Base-by-base conservation (phyloP, 495 filamentous ascomycete genomes). In the Annulohypoxylon nitens region DNA sequence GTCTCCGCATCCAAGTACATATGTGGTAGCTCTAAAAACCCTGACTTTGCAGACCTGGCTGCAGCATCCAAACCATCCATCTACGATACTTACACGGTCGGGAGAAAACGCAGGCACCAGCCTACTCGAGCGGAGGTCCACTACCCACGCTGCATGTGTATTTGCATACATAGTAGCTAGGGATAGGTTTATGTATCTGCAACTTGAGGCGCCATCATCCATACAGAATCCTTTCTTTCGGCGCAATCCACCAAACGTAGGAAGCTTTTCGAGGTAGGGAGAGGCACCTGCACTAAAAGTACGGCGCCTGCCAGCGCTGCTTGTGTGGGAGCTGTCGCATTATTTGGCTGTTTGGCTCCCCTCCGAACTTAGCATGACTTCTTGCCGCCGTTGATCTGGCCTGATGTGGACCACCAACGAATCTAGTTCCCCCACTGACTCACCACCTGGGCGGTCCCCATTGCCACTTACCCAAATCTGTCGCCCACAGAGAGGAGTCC, bases 381-480 rank as follows among this genome's bases (percentile, higher is more conserved):
- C 62, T 54, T 30, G 26, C 61, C 67, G 58, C 64, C 47, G 64
- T 70, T 65, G 67, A 75, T 67, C 72, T 63, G 58, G 58, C 48
- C 55, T 70, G 72, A 67, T 70, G 43, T 64, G 67, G 67, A 68
- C 66, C 66, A 41, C 67, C 72, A 70, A 45, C 50, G 25, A 67
- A 63, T 69, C 50, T 66, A 16, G 59, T n/a, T 66, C 66, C 61
- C 66, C 71, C 61, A 66, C 66, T 74, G 61, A 74, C 37, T 69
- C 71, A 64, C 67, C 48, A 25, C 50, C 26, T 54, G 30, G 50
- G 23, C 50, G 51, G 37, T 65, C 18, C 14, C 50, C 36, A 63
- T 70, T 67, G 72, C 67, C 67, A 75, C 72, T 60, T 75, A 63
- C 67, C 70, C 48, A 25, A 70, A 67, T 64, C 51, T 70, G 65